Base-by-base conservation (phyloP, 1,139 yeast genomes). In the Meyerozyma athensensis region DNA sequence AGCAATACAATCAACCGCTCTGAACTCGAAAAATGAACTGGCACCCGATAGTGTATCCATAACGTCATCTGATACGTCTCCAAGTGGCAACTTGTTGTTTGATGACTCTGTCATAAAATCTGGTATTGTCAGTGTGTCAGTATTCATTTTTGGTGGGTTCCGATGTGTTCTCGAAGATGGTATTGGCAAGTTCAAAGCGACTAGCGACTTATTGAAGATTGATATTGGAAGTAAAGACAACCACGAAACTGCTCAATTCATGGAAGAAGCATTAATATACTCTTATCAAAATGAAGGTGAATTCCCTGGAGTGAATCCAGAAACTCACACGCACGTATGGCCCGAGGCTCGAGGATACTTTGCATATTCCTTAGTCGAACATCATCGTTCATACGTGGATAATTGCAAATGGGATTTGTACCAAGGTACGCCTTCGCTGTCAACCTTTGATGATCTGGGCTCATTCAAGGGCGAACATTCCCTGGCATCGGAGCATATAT, bases 71-170 rank as follows among this genome's bases (percentile, higher is more conserved):
- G 32, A 28, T 28, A 28, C 34, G 4, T 8, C 17, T 19, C 34
- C 34, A 26, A 19, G 41, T 19, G 32, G 39, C 26, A 36, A 41
- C 18, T 35, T 43, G 16, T 18, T 47, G 9, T 48, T 46, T 36
- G 39, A 41, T 18, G 50, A 49, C 26, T 19, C 43, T 4, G 39
- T 43, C n/a, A 30, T 48, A 14, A 46, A 52, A 31, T 43, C 56
- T 1, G 57, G 54, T 2, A 38, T 50, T 14, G 38, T 39, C 33
- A 47, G 57, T 4, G 54, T 59, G 4, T 50, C 63, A 7, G 56
- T 70, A 0, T 69, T 61, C 43, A 50, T 67, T 5, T 70, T 67
- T 52, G 76, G 75, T 3, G 76, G 76, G 3, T 70, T 70, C 42
- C 40, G 43, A 9, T 38, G 49, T n/a, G 40, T 42, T 1, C 37